phyloP scores from a whole-genome alignment of 768 basidiomycete genomes.

The Xerocomellus amylosporus region DNA sequence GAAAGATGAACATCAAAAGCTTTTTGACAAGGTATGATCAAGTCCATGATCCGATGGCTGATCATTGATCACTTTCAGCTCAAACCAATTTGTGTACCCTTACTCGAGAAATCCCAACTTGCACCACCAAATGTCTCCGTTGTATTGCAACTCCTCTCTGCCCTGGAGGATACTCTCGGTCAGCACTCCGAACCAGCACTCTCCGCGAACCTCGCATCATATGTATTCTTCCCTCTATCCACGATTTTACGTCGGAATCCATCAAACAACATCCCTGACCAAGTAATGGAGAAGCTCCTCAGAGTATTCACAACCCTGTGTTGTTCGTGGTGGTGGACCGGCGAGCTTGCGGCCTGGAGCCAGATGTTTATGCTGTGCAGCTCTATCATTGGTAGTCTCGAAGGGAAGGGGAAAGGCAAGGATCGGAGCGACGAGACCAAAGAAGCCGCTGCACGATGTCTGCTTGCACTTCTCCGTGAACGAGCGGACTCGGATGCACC shows the following conservation, averaged over 20 bases:
- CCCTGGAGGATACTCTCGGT: conserved; percentile 49
- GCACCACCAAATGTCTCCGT: conserved; percentile 49
- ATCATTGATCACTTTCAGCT: conserved; percentile 31
- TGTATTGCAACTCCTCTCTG: conserved; percentile 50
- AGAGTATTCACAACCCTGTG: conserved; percentile 55
- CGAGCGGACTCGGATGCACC: conserved; percentile 42
- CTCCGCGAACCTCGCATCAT: conserved; percentile 65
- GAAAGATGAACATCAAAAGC: conserved; percentile 23
- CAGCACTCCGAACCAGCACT: conserved; percentile 43
- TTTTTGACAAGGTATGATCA: conserved; percentile 40
- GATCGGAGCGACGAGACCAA: conserved; percentile 80
- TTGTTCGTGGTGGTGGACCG: conserved; percentile 82
- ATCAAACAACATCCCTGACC: conserved; percentile 68
- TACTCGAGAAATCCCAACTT: conserved; percentile 69
- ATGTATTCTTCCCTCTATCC: conserved; percentile 85
- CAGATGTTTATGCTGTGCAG: conserved; percentile 79
- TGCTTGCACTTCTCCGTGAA: conserved; percentile 60
- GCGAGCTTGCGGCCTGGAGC: conserved; percentile 73
- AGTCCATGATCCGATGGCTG: background rate
- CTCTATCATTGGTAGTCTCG: conserved; percentile 61
- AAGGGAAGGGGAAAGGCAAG: conserved; percentile 64
- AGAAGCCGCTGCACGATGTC: conserved; percentile 65
- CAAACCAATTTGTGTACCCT: conserved; percentile 77
- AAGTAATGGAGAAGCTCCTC: conserved; percentile 74
- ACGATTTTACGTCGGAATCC: conserved; percentile 77